These are phyloP conservation scores for Cercophora samala DNA, from an alignment of 495 filamentous ascomycete genomes.

Conservation along the genomic window DNA sequence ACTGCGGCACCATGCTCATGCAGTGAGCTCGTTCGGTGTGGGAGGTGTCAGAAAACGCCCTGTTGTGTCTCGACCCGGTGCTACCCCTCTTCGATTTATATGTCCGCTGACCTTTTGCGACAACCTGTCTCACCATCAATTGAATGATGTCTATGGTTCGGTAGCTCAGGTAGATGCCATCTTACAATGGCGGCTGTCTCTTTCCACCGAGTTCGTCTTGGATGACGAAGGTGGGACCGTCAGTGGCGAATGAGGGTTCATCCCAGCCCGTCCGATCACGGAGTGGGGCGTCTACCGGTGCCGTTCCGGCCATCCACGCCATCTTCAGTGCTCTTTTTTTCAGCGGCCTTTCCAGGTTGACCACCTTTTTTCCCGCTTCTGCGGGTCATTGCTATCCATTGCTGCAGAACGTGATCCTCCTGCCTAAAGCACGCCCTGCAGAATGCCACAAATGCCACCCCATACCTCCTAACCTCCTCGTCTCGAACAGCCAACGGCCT, in stretches of 20 bases:
- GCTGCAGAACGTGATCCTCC: not conserved
- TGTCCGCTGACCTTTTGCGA: not conserved
- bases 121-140: not conserved
- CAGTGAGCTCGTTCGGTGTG: not conserved
- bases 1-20: not conserved
- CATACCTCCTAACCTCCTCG: not conserved
- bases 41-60: not conserved
- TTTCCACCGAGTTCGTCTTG: not conserved
- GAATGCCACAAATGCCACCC: not conserved
- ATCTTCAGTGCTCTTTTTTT: not conserved
- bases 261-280: conserved; percentile 6
- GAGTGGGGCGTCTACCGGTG: not conserved
- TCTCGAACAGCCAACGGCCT: not conserved
- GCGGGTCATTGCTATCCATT: not conserved
- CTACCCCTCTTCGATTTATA: not conserved
- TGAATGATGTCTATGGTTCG: not conserved
- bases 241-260: conserved; percentile 4
- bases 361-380: not conserved
- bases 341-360: not conserved
- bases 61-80: not conserved
- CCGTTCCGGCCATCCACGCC: not conserved
- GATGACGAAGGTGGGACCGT: not conserved
- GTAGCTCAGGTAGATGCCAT: not conserved
- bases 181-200: too few relatives aligned
- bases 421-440: not conserved